Percentiles rank a stretch among this genome's conserved stretches.
These are phyloP conservation scores for Halenospora varia DNA, from an alignment of 495 filamentous ascomycete genomes.

Conservation along the genomic window DNA sequence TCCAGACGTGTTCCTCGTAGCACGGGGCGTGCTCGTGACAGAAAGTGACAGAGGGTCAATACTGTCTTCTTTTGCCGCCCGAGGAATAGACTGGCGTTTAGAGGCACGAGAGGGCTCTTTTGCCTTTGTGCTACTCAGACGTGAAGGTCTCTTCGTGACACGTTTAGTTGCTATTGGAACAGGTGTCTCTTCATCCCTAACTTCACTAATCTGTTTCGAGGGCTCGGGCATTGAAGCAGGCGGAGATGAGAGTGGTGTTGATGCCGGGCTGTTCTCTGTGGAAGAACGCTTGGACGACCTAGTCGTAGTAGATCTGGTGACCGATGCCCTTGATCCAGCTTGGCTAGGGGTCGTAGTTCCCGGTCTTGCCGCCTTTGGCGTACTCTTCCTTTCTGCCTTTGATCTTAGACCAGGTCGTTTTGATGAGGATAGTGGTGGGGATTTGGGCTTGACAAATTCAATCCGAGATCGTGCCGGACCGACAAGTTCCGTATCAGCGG, in stretches of 20 bases:
- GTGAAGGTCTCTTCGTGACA: slow-evolving; percentile 12
- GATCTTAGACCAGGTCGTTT: no score
- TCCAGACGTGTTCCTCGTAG: background rate
- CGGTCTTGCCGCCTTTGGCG: background rate
- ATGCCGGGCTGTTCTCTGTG: background rate
- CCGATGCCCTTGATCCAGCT: background rate
- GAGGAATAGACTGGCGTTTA: slow-evolving; percentile 12
- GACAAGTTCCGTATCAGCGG: no score
- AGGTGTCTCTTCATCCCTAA: background rate
- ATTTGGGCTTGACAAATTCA: no score
- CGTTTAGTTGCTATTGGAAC: background rate
- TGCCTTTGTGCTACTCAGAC: no score
- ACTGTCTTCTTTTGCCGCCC: background rate
- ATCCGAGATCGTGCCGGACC: no score
- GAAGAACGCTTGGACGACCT: background rate
- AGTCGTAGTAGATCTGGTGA: background rate
- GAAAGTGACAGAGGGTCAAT: slow-evolving; percentile 13
- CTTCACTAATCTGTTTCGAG: no score
- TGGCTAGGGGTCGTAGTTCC: background rate
- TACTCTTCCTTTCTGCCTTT: slow-evolving; percentile 8
- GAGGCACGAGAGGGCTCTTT: slow-evolving; percentile 6
- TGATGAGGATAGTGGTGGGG: no score
- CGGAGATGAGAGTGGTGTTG: background rate
- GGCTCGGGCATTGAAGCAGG: background rate
- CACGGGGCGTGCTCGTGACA: background rate